These are phyloP conservation scores for Sporothrix pallida DNA, from an alignment of 2,329 filamentous ascomycete species.

Conservation along the genomic window DNA sequence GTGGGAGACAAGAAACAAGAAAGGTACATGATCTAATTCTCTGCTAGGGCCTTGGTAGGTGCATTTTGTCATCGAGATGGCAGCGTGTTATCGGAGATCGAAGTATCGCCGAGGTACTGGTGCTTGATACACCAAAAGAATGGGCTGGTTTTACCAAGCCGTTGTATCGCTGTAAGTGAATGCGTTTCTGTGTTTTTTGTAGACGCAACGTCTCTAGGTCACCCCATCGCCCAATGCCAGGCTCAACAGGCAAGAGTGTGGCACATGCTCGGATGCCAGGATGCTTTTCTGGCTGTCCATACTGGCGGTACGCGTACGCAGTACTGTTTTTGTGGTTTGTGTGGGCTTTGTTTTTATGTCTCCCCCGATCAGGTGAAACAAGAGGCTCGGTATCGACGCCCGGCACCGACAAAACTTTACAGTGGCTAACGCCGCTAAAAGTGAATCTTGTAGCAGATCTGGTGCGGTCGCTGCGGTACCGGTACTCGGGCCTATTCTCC, in stretches of 20 bases:
- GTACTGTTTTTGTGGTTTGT: too few relatives aligned
- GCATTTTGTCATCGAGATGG: background rate
- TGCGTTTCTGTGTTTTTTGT: background rate
- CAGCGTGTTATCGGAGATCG: conserved; percentile 19
- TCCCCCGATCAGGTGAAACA: conserved; percentile 24
- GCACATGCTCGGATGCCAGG: background rate
- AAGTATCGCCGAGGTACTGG: conserved; percentile 23
- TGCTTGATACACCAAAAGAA: background rate
- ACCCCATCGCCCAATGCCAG: conserved; percentile 18
- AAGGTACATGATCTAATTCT: background rate
- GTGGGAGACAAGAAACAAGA: background rate
- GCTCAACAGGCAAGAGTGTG: background rate
- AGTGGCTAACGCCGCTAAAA: background rate
- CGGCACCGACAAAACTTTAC: background rate
- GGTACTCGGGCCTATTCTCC: conserved; percentile 31
- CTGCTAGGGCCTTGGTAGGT: background rate
- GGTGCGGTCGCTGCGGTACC: conserved; percentile 16
- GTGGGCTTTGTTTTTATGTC: too few relatives aligned
- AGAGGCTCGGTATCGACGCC: conserved; percentile 13
- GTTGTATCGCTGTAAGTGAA: background rate
- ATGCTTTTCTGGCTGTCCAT: conserved; percentile 16
- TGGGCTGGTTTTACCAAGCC: background rate
- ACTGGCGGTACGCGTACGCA: conserved; percentile 6
- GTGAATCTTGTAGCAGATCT: background rate
- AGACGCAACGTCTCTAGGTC: background rate